Conservation (phyloP, 352 stramenopile genomes). For the Blastocystis sp. region DNA sequence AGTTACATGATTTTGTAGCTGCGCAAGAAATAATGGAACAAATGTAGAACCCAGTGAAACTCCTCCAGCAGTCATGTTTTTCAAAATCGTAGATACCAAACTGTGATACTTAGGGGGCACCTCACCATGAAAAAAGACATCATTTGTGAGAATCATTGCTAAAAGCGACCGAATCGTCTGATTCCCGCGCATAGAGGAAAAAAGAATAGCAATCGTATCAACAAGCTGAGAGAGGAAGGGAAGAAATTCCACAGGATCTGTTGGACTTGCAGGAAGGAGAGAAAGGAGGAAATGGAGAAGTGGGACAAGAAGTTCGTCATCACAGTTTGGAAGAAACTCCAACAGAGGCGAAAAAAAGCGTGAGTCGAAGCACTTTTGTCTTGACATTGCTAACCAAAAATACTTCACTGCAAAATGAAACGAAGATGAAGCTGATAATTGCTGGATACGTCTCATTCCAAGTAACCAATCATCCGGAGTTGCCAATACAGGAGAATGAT, state of each 20-base stretch:
- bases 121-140: neutral
- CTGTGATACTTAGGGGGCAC: neutral
- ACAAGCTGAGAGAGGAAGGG: neutral
- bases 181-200: neutral
- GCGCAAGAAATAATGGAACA: neutral
- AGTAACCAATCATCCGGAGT: neutral
- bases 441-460: neutral
- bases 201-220: neutral
- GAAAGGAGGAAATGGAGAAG: neutral
- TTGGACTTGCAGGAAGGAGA: neutral
- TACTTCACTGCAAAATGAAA: neutral
- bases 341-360: neutral
- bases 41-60: neutral
- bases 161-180: neutral
- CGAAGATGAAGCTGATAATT: neutral
- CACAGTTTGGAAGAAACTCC: neutral
- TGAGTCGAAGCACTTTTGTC: neutral
- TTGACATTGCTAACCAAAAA: neutral
- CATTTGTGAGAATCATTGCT: neutral
- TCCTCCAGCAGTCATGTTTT: neutral
- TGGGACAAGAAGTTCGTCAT: neutral
- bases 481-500: neutral
- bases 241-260: too few species aligned
- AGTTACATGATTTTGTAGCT: neutral
- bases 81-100: neutral